These are phyloP conservation scores for Sedum album DNA, from an alignment of 164 flowering plant species.

Conservation along the genomic window DNA sequence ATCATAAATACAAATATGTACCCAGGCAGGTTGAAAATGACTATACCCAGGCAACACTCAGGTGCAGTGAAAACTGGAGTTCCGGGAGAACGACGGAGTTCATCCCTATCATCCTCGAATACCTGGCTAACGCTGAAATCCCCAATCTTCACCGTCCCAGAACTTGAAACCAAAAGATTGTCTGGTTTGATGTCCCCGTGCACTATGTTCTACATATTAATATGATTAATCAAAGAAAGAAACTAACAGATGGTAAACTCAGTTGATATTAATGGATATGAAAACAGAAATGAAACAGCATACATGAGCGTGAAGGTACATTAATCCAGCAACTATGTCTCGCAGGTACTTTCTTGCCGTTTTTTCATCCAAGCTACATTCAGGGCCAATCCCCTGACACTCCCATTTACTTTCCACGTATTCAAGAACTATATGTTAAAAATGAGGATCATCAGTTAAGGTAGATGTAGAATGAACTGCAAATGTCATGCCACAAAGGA, in stretches of 20 bases:
- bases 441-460: too few species aligned
- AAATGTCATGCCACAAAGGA: constrained; percentile 3
- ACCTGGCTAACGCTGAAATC: too few species aligned
- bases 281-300: constrained; percentile 11
- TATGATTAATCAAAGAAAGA: constrained; percentile 2
- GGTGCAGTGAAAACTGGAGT: too few species aligned
- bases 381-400: constrained; percentile 57
- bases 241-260: background rate
- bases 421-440: too few species aligned
- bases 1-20: background rate
- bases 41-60: constrained; percentile 69
- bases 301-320: constrained; percentile 97
- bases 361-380: constrained; percentile 53
- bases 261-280: too few species aligned
- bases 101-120: too few species aligned
- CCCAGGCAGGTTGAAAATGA: background rate
- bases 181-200: too few species aligned
- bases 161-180: constrained; percentile 67
- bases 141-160: too few species aligned
- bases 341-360: constrained; percentile 68
- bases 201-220: constrained; percentile 62
- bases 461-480: too few species aligned
- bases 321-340: constrained; percentile 81
- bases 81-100: too few species aligned
- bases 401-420: too few species aligned